These are phyloP conservation scores for Santalum album DNA, from an alignment of 164 flowering plant genomes.

Conservation along the genomic window DNA sequence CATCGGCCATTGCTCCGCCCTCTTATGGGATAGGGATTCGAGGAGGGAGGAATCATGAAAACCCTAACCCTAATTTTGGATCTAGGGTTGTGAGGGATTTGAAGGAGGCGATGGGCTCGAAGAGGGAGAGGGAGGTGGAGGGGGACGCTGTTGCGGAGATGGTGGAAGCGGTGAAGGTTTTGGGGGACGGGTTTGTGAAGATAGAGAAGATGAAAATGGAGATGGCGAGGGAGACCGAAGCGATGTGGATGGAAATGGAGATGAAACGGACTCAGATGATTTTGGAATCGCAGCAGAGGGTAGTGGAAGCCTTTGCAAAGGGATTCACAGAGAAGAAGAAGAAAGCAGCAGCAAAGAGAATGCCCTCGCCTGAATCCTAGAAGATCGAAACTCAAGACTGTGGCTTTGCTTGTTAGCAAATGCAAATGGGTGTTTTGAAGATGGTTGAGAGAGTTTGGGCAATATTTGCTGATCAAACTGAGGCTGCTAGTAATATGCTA, in stretches of 20 bases:
- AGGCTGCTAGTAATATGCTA: no score
- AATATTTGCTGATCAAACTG: no score
- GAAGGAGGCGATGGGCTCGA: slow-evolving; percentile 7
- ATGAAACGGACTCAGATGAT: slow-evolving; percentile 58
- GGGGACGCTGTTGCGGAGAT: slow-evolving; percentile 33
- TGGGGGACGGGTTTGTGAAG: slow-evolving; percentile 58
- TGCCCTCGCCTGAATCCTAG: slow-evolving; percentile 21
- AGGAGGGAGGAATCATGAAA: slow-evolving; percentile 14
- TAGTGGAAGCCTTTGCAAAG: slow-evolving; percentile 48
- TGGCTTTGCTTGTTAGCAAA: no score
- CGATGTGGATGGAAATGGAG: slow-evolving; percentile 65
- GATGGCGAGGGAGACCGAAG: slow-evolving; percentile 51
- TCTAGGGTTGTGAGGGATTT: slow-evolving; percentile 22
- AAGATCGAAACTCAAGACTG: no score
- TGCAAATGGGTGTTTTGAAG: no score
- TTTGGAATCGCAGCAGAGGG: slow-evolving; percentile 51
- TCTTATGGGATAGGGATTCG: slow-evolving; percentile 10
- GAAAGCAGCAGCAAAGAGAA: slow-evolving; percentile 27
- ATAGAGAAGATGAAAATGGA: slow-evolving; percentile 78
- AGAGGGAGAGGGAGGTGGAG: slow-evolving; percentile 9
- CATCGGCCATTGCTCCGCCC: slow-evolving; percentile 22
- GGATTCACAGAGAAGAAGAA: slow-evolving; percentile 31
- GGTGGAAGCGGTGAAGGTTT: slow-evolving; percentile 36
- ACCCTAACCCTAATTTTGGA: slow-evolving; percentile 18
- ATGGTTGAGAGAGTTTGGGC: no score